Evolutionary conservation across 2,329 filamentous ascomycete genomes (phyloP).

Genomic region (Myriosclerotinia curreyana): DNA sequence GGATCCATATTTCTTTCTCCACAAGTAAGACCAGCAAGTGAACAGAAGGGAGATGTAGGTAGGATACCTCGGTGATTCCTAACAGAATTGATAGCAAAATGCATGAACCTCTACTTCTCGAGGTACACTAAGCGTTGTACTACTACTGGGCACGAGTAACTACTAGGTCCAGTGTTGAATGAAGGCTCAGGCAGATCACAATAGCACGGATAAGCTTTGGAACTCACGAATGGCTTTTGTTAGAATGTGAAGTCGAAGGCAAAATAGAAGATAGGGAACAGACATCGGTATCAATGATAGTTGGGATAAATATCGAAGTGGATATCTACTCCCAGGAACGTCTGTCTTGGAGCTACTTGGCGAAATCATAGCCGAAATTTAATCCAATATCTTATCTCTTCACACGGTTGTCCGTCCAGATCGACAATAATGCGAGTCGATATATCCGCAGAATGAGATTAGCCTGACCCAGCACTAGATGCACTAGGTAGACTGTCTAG

Average conservation of each 20-base stretch:
- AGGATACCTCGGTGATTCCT: neutral
- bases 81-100: neutral
- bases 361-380: neutral
- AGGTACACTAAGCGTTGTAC: neutral
- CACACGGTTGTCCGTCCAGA: neutral
- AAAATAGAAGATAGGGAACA: neutral
- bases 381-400: neutral
- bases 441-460: neutral
- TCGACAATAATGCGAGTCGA: neutral
- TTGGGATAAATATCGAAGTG: neutral
- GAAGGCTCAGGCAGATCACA: neutral
- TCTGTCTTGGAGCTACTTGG: neutral
- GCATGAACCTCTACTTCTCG: neutral
- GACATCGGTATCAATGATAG: neutral
- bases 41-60: neutral
- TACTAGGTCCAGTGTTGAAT: neutral
- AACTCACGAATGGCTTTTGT: neutral
- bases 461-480: constrained; percentile 1
- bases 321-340: neutral
- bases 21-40: neutral
- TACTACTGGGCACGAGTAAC: neutral
- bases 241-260: neutral
- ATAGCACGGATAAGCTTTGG: neutral
- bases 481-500: no score
- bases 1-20: neutral